Base-by-base conservation (phyloP, 371 early-diverging fungal species). In the Nematocida sp. region DNA sequence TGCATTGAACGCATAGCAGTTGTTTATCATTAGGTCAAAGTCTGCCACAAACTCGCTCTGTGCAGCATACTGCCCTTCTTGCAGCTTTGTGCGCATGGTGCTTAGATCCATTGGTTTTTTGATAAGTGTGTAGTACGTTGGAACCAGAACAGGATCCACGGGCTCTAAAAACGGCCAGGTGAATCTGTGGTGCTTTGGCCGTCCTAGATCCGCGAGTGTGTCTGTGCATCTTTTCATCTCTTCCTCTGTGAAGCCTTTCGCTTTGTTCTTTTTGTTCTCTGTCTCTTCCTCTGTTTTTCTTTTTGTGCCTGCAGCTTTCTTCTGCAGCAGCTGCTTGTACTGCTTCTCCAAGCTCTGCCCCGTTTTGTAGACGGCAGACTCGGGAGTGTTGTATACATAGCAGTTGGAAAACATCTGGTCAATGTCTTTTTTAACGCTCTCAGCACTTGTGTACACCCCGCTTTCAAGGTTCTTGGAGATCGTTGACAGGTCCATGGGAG, bases 401-500 rank as follows among this genome's bases (percentile, higher is more conserved):
- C 91, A 91, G 77, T 93, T 93, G 17, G 84, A 80, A 80, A 90
- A 90, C 25, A 93, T 91, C 43, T 91, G 82, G 51, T 87, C 81
- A 13, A 91, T 78, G 77, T 90, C 90, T 11, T 78, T 83, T 63
- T 87, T 84, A 76, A 94, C 88, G 5, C 87, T 87, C 0, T 81
- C 79, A 79, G 90, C 89, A 75, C 86, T 87, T 62, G 85, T 80
- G 78, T 93, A 91, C 54, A 80, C 81, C 27, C 85, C 83, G 0
- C 53, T 49, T 43, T 86, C 89, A 17, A 96, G 82, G 80, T 92
- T 92, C 49, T 83, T 83, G 66, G 90, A 90, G 19, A 94, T 88
- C 0, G 97, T 97, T 8, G 88, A 87, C 4, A 96, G 82, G 78
- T 97, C 99, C 95, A 99, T 97, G 0, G 99, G 99, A 31, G 86